phyloP scores from a whole-genome alignment of 148 eudicot species.

The Camellia japonica region DNA sequence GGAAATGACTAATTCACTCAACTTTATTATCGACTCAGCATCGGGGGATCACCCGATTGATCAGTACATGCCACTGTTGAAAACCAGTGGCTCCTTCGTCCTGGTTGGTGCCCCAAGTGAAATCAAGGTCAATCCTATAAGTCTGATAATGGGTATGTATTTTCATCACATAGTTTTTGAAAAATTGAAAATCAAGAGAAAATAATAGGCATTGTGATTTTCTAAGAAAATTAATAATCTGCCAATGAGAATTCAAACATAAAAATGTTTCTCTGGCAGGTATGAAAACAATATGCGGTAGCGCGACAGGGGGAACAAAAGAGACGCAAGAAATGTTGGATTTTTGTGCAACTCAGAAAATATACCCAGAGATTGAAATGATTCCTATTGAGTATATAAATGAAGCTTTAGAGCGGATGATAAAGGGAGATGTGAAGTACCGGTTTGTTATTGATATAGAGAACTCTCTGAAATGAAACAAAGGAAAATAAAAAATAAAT shows the following conservation, averaged over 20 bases:
- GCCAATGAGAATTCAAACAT: not conserved
- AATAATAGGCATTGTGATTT: not conserved
- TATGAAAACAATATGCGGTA: slow-evolving; percentile 37
- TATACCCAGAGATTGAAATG: slow-evolving; percentile 66
- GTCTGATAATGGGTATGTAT: slow-evolving; percentile 48
- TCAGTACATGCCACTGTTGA: slow-evolving; percentile 56
- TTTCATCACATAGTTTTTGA: too few relatives aligned
- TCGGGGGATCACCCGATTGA: slow-evolving; percentile 76
- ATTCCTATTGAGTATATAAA: slow-evolving; percentile 68
- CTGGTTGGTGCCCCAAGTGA: slow-evolving; percentile 69
- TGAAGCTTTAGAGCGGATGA: slow-evolving; percentile 67
- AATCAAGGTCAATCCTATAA: slow-evolving; percentile 60
- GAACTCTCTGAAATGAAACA: slow-evolving; percentile 56
- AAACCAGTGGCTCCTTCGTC: slow-evolving; percentile 58
- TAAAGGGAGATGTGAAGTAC: slow-evolving; percentile 69
- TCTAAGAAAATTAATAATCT: too few relatives aligned
- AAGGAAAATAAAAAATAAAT: too few relatives aligned
- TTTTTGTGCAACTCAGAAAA: slow-evolving; percentile 56
- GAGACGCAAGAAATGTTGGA: slow-evolving; percentile 74
- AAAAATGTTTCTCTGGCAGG: slow-evolving; percentile 28
- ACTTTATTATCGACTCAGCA: slow-evolving; percentile 76
- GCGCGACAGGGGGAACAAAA: slow-evolving; percentile 46
- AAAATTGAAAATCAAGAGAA: not conserved
- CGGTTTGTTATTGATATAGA: slow-evolving; percentile 87
- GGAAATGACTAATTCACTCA: slow-evolving; percentile 54